A percentile compares a stretch with the other conserved stretches of the same genome.
Evolutionary conservation across 148 eudicot genomes (phyloP).

Genomic region (Polygonum aviculare): DNA sequence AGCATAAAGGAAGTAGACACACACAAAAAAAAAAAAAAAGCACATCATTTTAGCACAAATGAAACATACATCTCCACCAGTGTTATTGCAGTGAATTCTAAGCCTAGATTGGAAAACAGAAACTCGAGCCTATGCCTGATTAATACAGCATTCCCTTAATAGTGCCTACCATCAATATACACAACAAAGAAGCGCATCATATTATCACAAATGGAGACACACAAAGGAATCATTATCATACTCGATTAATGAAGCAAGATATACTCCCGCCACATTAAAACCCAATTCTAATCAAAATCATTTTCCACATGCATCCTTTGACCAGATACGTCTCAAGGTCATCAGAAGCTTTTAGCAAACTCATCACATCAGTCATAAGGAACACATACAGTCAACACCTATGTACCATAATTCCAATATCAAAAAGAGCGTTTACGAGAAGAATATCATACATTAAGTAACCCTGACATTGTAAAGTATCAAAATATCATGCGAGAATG

Average conservation of each 20-base stretch:
- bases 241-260: background rate
- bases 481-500: slow-evolving; percentile 6
- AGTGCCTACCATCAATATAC: background rate
- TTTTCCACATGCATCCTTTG: background rate
- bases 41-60: background rate
- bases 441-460: slow-evolving; percentile 10
- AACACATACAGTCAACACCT: background rate
- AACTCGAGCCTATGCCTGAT: background rate
- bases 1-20: background rate
- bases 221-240: background rate
- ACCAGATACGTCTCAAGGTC: background rate
- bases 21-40: no score
- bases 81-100: background rate
- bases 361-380: background rate
- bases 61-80: no score
- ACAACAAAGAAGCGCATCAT: background rate
- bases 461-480: slow-evolving; percentile 10
- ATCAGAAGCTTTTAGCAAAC: background rate
- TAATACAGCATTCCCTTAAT: background rate
- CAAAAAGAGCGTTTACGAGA: background rate
- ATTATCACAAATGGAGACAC: background rate
- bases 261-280: background rate
- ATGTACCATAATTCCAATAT: background rate
- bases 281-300: background rate
- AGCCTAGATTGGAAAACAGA: background rate